phyloP scores from a whole-genome alignment of 2,329 filamentous ascomycete species.

The Thielaviopsis punctulata region DNA sequence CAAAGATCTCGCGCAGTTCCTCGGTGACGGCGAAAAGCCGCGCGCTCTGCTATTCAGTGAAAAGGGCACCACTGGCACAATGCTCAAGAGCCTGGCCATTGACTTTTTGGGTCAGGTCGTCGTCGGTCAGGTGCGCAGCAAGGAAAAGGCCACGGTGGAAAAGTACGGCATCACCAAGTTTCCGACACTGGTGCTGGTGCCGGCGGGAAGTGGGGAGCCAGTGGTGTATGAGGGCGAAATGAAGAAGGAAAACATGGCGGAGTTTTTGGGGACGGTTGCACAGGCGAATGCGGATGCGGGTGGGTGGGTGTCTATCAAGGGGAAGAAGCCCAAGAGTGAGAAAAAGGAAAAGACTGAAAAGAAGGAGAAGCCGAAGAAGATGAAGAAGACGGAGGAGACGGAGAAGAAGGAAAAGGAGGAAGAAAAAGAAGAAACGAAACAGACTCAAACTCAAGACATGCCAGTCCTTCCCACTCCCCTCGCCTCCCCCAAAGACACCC shows the following conservation, averaged over 20 bases:
- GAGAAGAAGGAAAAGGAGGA: constrained; percentile 20
- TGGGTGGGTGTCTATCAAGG: constrained; percentile 24
- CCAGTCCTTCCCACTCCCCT: constrained; percentile 45
- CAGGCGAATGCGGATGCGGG: constrained; percentile 60
- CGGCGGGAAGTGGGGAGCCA: constrained; percentile 48
- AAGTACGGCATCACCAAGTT: constrained; percentile 63
- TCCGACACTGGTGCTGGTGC: constrained; percentile 65
- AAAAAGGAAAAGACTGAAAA: constrained; percentile 26
- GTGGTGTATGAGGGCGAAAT: constrained; percentile 67
- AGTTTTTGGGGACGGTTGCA: constrained; percentile 67
- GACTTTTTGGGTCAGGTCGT: constrained; percentile 71
- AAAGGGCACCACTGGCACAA: constrained; percentile 71
- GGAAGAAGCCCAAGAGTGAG: constrained; percentile 22
- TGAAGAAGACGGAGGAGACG: constrained; percentile 24
- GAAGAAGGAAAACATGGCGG: constrained; percentile 65
- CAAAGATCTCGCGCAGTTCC: constrained; percentile 60
- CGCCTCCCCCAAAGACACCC: constrained; percentile 22
- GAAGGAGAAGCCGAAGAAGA: constrained; percentile 22
- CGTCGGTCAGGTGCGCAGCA: constrained; percentile 69
- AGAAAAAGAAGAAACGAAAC: constrained; percentile 22
- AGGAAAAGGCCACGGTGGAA: constrained; percentile 54
- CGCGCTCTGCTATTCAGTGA: constrained; percentile 89
- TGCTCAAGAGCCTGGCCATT: constrained; percentile 71
- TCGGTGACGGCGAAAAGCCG: constrained; percentile 47
- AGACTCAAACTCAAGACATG: not conserved